Conservation (phyloP, 2,329 filamentous ascomycete genomes). For the Exophiala dermatitidis region DNA sequence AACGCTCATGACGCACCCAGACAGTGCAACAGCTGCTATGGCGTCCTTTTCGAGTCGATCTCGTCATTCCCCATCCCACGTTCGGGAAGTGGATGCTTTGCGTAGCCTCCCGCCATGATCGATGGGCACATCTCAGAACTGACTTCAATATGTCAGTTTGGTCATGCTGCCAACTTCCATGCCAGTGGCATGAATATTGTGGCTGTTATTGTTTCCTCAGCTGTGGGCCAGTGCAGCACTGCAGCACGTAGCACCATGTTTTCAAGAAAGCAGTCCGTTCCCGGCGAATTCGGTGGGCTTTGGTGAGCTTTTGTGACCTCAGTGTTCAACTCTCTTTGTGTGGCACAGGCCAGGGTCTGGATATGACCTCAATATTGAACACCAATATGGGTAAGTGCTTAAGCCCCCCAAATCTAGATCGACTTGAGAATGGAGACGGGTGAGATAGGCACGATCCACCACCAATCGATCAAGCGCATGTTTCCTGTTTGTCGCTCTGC, state of each 20-base stretch:
- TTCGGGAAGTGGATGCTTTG: not conserved
- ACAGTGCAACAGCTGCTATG: not conserved
- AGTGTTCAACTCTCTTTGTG: not conserved
- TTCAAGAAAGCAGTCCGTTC: too few relatives aligned
- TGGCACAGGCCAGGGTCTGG: not conserved
- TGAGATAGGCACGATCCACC: not conserved
- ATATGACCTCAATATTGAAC: not conserved
- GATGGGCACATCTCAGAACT: not conserved
- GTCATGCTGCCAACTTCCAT: too few relatives aligned
- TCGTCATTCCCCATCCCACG: not conserved
- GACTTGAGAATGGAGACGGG: not conserved
- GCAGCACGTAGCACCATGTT: too few relatives aligned
- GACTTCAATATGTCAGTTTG: too few relatives aligned
- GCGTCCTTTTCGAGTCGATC: not conserved
- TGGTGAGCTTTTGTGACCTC: not conserved
- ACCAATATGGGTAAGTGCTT: not conserved
- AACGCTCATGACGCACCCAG: not conserved
- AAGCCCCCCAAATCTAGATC: conserved; percentile 1
- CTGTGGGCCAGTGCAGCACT: too few relatives aligned
- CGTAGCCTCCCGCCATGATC: not conserved
- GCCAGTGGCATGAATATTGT: too few relatives aligned
- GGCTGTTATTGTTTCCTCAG: too few relatives aligned
- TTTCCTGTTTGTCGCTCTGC: not conserved
- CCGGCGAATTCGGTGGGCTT: not conserved
- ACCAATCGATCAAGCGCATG: conserved; percentile 2